Percentiles rank a stretch among this genome's conserved stretches.
These are phyloP conservation scores for Chrysoporthe cubensis DNA, from an alignment of 2,329 filamentous ascomycete genomes.

Conservation along the genomic window DNA sequence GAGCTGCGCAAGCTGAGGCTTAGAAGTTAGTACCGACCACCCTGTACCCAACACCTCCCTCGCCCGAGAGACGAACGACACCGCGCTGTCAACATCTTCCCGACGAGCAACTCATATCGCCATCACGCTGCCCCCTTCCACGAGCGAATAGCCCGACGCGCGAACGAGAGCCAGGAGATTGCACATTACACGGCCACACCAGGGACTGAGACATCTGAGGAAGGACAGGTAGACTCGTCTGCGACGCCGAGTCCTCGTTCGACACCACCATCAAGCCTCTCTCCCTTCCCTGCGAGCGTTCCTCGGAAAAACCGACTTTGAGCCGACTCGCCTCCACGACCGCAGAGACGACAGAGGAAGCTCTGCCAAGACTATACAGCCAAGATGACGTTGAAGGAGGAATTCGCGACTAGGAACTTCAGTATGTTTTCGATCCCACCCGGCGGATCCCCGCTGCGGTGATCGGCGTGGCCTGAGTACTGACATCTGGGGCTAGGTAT, in stretches of 20 bases:
- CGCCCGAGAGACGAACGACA: not conserved
- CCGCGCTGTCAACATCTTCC: not conserved
- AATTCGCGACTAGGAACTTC: conserved; percentile 75
- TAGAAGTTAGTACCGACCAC: conserved; percentile 26
- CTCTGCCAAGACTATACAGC: conserved; percentile 32
- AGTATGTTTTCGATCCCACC: conserved; percentile 53
- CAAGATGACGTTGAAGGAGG: conserved; percentile 73
- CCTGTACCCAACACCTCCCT: conserved; percentile 1
- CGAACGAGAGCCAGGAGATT: conserved; percentile 3
- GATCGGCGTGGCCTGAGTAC: conserved; percentile 31
- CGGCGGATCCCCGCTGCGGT: conserved; percentile 11
- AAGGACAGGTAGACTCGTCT: conserved; percentile 9
- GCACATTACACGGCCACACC: conserved; percentile 5
- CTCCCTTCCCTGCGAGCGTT: conserved; percentile 5
- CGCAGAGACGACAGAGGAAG: conserved; percentile 15
- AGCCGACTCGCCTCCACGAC: not conserved
- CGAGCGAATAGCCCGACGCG: not conserved
- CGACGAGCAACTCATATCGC: not conserved
- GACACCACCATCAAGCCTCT: not conserved
- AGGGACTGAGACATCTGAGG: conserved; percentile 13
- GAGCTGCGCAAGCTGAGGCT: conserved; percentile 29
- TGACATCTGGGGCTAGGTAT: conserved; percentile 59
- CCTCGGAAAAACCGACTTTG: not conserved
- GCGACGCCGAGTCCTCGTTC: not conserved
- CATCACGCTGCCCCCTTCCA: not conserved